A percentile compares a stretch with the other conserved stretches of the same genome.
phyloP scores from a whole-genome alignment of 495 filamentous ascomycete genomes.

The Tuber melanosporum region DNA sequence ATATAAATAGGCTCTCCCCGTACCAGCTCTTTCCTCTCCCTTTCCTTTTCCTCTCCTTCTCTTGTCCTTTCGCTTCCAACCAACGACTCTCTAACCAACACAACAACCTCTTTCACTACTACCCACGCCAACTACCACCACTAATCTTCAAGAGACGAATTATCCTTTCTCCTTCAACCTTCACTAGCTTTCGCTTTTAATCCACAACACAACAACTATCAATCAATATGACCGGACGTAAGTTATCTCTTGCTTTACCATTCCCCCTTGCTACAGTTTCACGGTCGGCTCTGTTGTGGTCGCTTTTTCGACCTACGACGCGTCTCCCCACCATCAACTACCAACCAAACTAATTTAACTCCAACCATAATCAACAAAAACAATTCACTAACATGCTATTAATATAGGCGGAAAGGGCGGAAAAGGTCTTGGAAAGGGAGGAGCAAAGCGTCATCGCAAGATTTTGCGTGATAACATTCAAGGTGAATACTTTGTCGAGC shows the following conservation, averaged over 20 bases:
- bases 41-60: constrained; percentile 37
- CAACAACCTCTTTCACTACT: constrained; percentile 30
- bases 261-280: constrained; percentile 35
- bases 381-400: constrained; percentile 35
- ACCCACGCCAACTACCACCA: constrained; percentile 42
- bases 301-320: constrained; percentile 30
- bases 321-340: constrained; percentile 28
- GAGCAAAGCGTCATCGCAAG: constrained; percentile 95
- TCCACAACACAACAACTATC: constrained; percentile 41
- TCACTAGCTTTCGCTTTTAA: not conserved
- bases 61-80: constrained; percentile 39
- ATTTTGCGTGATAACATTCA: constrained; percentile 99
- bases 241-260: constrained; percentile 48
- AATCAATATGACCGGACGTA: constrained; percentile 93
- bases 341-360: constrained; percentile 21
- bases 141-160: constrained; percentile 17
- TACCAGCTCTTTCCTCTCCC: constrained; percentile 25
- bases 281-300: constrained; percentile 39
- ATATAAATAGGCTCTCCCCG: constrained; percentile 41
- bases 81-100: constrained; percentile 32
- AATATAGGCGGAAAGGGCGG: constrained; percentile 81
- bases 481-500: constrained; percentile 39
- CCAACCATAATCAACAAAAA: constrained; percentile 12
- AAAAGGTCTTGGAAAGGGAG: constrained; percentile 85
- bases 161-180: not conserved